Conservation (phyloP, 2,329 filamentous ascomycete genomes). For the Pyrenophora tritici-repentis region DNA sequence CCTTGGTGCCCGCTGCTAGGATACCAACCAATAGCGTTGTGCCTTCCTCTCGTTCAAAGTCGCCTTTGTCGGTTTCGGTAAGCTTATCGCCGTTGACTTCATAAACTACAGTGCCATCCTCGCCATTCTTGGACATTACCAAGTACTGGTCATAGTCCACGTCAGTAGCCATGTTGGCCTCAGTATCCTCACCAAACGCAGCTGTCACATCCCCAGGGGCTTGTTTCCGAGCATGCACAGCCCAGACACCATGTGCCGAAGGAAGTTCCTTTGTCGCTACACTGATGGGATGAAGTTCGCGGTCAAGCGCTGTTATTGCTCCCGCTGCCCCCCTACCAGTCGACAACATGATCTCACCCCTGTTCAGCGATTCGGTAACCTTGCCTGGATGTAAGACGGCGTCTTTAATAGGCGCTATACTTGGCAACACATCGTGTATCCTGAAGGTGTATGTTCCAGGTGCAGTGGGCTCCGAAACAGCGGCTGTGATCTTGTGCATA, state of each 20-base stretch:
- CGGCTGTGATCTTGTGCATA: slow-evolving; percentile 47
- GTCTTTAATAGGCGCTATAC: slow-evolving; percentile 78
- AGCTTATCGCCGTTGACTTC: slow-evolving; percentile 73
- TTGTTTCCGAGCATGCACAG: slow-evolving; percentile 71
- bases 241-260: slow-evolving; percentile 79
- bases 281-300: slow-evolving; percentile 74
- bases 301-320: slow-evolving; percentile 75
- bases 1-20: slow-evolving; percentile 76
- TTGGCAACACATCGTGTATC: slow-evolving; percentile 76
- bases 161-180: slow-evolving; percentile 50
- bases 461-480: slow-evolving; percentile 51
- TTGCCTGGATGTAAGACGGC: slow-evolving; percentile 65
- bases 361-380: slow-evolving; percentile 28
- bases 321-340: slow-evolving; percentile 69
- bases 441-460: slow-evolving; percentile 73
- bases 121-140: slow-evolving; percentile 74
- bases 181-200: slow-evolving; percentile 51
- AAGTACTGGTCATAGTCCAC: slow-evolving; percentile 77
- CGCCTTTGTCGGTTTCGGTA: slow-evolving; percentile 76
- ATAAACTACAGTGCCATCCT: slow-evolving; percentile 74
- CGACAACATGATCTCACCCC: slow-evolving; percentile 60
- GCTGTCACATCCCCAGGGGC: slow-evolving; percentile 62
- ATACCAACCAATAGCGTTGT: slow-evolving; percentile 84
- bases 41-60: slow-evolving; percentile 90
- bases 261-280: slow-evolving; percentile 73